Base-by-base conservation (phyloP, 2,329 filamentous ascomycete species). In the Sporothrix mexicana region DNA sequence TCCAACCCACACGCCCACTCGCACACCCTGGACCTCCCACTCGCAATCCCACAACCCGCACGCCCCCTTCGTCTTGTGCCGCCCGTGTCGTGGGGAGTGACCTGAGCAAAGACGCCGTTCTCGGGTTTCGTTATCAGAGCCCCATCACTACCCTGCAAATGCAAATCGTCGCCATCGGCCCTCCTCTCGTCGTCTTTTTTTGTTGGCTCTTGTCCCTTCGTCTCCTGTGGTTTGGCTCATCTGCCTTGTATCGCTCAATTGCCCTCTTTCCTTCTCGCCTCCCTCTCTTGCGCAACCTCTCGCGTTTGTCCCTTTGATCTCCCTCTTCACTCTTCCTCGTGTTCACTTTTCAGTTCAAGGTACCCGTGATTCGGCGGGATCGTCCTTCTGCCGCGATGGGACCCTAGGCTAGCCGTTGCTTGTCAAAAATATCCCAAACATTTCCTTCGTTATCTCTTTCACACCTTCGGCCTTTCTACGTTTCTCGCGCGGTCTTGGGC, bases 1-100 rank as follows among this genome's bases (percentile, higher is more conserved):
- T 67, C 41, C 47, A 68, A 49, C 72, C 59, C 57, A 73, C 72
- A 59, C 72, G 59, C 67, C 59, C 57, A 70, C 72, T 49, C 72
- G 59, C 67, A 47, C 66, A 64, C 57, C 43, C 62, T 25, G 13
- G 15, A 20, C 43, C 30, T 17, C 62, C 62, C 71, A 69, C 71
- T 49, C 43, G 20, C 62, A 51, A 49, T 51, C 45, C 43, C 43
- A 67, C 62, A 49, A 67, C 62, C 62, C 64, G 47, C 64, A 53
- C 66, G 66, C 20, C 72, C 71, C 59, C 53, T 49, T 64, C 15
- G 30, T 66, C 71, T 23, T 73, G 64, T 72, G 71, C 71, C 53
- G 51, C 51, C 70, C 55, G 55, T 66, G 64, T 64, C 61, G 61
- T 64, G 64, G 47, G 43, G 47, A 51, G 43, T 67, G 45, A n/a